phyloP scores from a whole-genome alignment of 1,284 basidiomycete genomes.

The Puccinia brachypodii region DNA sequence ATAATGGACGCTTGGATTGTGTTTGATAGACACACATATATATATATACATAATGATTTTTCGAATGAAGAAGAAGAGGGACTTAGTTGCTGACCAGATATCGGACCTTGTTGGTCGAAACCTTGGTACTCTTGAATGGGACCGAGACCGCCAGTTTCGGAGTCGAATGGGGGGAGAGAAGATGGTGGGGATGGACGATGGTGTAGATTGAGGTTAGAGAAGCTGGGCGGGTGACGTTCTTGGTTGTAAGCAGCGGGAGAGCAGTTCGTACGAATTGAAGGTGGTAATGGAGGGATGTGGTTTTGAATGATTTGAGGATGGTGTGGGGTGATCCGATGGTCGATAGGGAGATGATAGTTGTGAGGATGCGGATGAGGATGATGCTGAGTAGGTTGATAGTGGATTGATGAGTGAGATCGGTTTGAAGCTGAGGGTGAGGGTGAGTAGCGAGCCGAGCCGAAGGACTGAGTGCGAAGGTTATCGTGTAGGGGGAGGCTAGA shows the following conservation, averaged over 20 bases:
- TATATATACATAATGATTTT: too few species aligned
- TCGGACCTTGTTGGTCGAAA: constrained; percentile 33
- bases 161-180: background rate
- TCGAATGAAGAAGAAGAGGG: background rate
- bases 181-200: background rate
- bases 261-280: background rate
- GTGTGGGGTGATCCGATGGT: background rate
- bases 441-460: background rate
- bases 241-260: background rate
- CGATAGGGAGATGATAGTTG: background rate
- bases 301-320: too few species aligned
- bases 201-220: constrained; percentile 1
- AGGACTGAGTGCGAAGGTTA: background rate
- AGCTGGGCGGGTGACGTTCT: background rate
- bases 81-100: constrained; percentile 40
- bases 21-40: too few species aligned
- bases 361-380: background rate
- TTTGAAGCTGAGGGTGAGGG: background rate
- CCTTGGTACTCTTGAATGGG: constrained; percentile 29
- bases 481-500: background rate
- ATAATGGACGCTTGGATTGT: too few species aligned
- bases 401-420: background rate
- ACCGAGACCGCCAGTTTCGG: background rate
- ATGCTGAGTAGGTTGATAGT: background rate
- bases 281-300: background rate